These are phyloP conservation scores for Colletotrichum costaricense DNA, from an alignment of 2,329 filamentous ascomycete genomes.

Conservation along the genomic window DNA sequence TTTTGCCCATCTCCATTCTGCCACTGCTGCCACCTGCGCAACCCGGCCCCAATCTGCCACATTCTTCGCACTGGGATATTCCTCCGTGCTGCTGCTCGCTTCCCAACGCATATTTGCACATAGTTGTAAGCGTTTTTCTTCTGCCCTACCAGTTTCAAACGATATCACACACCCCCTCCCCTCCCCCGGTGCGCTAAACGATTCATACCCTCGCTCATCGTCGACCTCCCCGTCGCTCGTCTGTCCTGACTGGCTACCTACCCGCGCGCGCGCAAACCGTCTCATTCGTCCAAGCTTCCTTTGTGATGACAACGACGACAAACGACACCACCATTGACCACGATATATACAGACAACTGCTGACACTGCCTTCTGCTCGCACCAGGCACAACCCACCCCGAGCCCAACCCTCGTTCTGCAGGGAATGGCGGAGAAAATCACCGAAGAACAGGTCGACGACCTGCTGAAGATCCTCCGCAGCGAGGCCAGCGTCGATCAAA, in stretches of 20 bases:
- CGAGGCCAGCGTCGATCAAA: constrained; percentile 76
- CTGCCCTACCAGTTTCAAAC: constrained; percentile 21
- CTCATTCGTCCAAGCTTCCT: not conserved
- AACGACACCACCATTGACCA: not conserved
- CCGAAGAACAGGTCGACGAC: constrained; percentile 68
- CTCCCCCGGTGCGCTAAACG: constrained; percentile 23
- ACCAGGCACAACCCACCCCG: constrained; percentile 8
- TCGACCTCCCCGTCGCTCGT: constrained; percentile 3
- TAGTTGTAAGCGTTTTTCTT: constrained; percentile 19
- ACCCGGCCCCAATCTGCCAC: constrained; percentile 3
- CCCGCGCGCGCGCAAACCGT: not conserved
- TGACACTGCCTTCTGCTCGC: constrained; percentile 7
- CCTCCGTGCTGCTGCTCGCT: constrained; percentile 8
- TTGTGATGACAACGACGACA: not conserved
- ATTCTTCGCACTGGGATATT: constrained; percentile 22
- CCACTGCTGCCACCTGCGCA: not conserved
- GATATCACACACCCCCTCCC: constrained; percentile 17
- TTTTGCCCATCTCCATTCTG: not conserved
- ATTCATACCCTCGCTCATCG: constrained; percentile 1
- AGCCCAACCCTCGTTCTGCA: constrained; percentile 26
- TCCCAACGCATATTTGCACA: constrained; percentile 5
- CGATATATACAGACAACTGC: not conserved
- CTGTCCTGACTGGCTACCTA: constrained; percentile 2
- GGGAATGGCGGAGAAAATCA: constrained; percentile 67
- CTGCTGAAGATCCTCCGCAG: constrained; percentile 65